A percentile compares a stretch with the other conserved stretches of the same genome.
Conservation (phyloP, 129 eudicot genomes). For the Chrysanthemum makinoi region DNA sequence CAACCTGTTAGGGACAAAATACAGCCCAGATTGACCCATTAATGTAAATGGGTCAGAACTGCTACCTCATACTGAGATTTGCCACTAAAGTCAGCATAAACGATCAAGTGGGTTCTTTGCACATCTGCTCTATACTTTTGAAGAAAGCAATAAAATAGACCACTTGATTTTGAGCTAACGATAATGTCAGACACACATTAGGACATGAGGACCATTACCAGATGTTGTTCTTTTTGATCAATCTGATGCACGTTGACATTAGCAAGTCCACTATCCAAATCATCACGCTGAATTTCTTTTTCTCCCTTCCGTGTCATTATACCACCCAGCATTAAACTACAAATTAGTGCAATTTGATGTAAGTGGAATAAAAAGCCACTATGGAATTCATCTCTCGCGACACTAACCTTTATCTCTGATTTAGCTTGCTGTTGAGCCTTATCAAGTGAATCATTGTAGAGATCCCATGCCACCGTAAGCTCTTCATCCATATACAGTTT, state of each 20-base stretch:
- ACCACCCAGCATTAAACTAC: slow-evolving; percentile 37
- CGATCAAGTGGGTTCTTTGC: neutral
- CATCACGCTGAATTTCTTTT: slow-evolving; percentile 55
- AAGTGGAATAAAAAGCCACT: neutral
- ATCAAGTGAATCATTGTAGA: slow-evolving; percentile 40
- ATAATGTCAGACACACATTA: slow-evolving; percentile 3
- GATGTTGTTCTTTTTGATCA: slow-evolving; percentile 67
- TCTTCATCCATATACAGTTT: slow-evolving; percentile 28
- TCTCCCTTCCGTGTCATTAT: slow-evolving; percentile 43
- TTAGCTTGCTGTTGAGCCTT: slow-evolving; percentile 56
- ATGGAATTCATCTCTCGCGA: slow-evolving; percentile 1
- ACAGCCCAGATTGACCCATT: too few species aligned
- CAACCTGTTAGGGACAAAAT: neutral
- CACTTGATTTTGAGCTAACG: slow-evolving; percentile 1
- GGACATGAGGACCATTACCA: slow-evolving; percentile 39
- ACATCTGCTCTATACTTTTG: slow-evolving; percentile 2
- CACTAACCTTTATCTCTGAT: slow-evolving; percentile 51
- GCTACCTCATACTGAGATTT: neutral
- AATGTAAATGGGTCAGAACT: neutral
- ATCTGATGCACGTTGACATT: slow-evolving; percentile 35
- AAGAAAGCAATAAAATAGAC: slow-evolving; percentile 19
- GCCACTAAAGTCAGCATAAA: too few species aligned
- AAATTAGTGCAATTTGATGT: slow-evolving; percentile 21
- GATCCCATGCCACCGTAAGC: slow-evolving; percentile 51
- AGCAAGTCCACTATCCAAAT: slow-evolving; percentile 46